Base-by-base conservation (phyloP, 2,329 filamentous ascomycete species). In the Microsporum ferrugineum region DNA sequence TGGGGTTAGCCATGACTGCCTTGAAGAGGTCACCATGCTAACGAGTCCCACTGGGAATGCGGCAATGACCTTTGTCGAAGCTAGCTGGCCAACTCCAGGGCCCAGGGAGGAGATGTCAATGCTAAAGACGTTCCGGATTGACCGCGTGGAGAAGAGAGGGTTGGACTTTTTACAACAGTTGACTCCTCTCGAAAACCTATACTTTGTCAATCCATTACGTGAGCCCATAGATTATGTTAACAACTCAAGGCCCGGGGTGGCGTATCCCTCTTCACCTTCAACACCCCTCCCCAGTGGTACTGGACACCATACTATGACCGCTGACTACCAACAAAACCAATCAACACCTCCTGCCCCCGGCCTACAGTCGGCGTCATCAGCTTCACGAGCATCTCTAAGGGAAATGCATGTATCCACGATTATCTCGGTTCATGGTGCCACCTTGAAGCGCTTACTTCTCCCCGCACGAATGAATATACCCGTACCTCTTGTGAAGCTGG, bases 401-500 rank as follows among this genome's bases (percentile, higher is more conserved):
- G 70, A 78, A 56, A 5, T 47, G 3, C 58, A 64, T 60, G 69
- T 85, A 3, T 76, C 80, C 31, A 75, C 72, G 39, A 77, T 85
- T 61, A 76, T 79, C 23, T 69, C 72, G 1, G 73, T 78, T 45
- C 81, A 84, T 64, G 80, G 79, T 43, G 64, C 73, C 27, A 79
- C 74, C 1, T 69, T 86, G 45, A 78, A 77, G 49, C 81, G 84
- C 65, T 76, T 86, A 4, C 76, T 85, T 1, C 76, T 86, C 3
- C 77, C 78, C 2, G 77, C 83, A 38, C 74, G 77, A 49, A 85
- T 82, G 82, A 71, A 76, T 17, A 73, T 85, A 2, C 76, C 77
- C 14, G 72, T 76, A 2, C 69, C 74, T 1, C 73, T 79, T 3
- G 71, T 75, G 36, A 76, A 77, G 5, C 71, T 85, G 5, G 79